Evolutionary conservation across 495 filamentous ascomycete species (phyloP).

Genomic region (Arthonia radiata): DNA sequence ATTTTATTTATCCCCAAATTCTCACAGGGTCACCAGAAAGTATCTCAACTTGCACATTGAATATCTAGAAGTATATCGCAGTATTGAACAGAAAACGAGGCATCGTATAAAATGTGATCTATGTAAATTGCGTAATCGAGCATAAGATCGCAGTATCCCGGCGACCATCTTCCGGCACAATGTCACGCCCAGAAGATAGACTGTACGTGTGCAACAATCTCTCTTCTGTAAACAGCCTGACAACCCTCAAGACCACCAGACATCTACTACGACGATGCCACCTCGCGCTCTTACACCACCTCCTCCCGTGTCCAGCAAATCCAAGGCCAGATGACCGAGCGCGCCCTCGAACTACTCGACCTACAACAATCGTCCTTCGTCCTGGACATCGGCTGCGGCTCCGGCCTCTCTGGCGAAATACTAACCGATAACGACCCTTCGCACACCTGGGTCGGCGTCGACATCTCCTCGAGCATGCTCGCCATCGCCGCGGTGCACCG

Average conservation of each 20-base stretch:
- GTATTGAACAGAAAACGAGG: too few relatives aligned
- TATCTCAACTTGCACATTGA: too few relatives aligned
- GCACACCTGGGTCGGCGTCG: constrained; percentile 88
- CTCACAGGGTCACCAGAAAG: too few relatives aligned
- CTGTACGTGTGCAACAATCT: constrained; percentile 29
- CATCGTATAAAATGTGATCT: too few relatives aligned
- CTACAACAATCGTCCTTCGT: constrained; percentile 62
- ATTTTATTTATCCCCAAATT: too few relatives aligned
- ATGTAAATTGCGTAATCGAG: too few relatives aligned
- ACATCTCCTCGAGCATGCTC: constrained; percentile 81
- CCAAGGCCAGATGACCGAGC: constrained; percentile 79
- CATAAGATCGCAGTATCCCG: too few relatives aligned
- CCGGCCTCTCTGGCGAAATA: constrained; percentile 83
- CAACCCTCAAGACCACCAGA: constrained; percentile 48
- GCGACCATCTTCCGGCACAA: too few relatives aligned
- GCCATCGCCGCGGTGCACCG: constrained; percentile 61
- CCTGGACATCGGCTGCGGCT: constrained; percentile 88
- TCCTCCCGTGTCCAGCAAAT: constrained; percentile 85
- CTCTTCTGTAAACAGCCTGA: constrained; percentile 1
- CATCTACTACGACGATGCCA: constrained; percentile 86
- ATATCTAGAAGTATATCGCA: too few relatives aligned
- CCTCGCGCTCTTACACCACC: constrained; percentile 94
- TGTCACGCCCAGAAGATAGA: constrained; percentile 90
- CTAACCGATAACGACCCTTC: constrained; percentile 38
- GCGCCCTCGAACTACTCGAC: constrained; percentile 71